Base-by-base conservation (phyloP, 192 early-diverging fungal genomes). In the Dissophora ornata region DNA sequence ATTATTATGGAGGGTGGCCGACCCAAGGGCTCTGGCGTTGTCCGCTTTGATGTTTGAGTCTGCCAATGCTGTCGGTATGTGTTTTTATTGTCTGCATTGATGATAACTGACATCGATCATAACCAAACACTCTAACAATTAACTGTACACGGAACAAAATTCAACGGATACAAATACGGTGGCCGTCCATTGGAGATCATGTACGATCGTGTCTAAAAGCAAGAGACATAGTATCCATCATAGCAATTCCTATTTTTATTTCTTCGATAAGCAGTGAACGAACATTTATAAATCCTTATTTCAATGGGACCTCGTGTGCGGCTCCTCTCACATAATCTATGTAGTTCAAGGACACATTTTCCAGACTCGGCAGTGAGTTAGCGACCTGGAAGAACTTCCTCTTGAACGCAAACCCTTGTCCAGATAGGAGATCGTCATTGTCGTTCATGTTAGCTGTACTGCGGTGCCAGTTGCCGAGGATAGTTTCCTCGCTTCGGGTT, bases 21-120 rank as follows among this genome's bases (percentile, higher is more conserved):
- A 36, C 82, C 87, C 21, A 86, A 83, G 57, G 87, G 87, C 8
- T 73, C 82, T 16, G 87, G 87, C 12, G 22, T 85, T 47, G 87
- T 88, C 22, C 79, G 82, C 46, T 88, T 88, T 52, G 30, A 48
- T 75, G 33, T 68, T 57, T 11, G 73, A 81, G 18, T 66, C 81
- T 19, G 84, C 81, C 34, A 83, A 86, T 18, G 87, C 87, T 15
- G 81, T 88, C 54, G 83, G 87, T 83, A 78, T 0, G 7, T 32
- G 32, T n/a, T 24, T 40, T 21, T 62, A 12, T 28, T 21, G 40
- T 10, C 3, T 13, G 4, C 4, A n/a, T 12, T n/a, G n/a, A 12
- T n/a, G 18, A 45, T 45, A 45, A 13, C 13, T 13, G 7, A 38
- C 5, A 13, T 25, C 47, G 19, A 8, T 48, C 7, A 25, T 11